Conservation (phyloP, 345 rosid genomes). For the Luvunga scandens region DNA sequence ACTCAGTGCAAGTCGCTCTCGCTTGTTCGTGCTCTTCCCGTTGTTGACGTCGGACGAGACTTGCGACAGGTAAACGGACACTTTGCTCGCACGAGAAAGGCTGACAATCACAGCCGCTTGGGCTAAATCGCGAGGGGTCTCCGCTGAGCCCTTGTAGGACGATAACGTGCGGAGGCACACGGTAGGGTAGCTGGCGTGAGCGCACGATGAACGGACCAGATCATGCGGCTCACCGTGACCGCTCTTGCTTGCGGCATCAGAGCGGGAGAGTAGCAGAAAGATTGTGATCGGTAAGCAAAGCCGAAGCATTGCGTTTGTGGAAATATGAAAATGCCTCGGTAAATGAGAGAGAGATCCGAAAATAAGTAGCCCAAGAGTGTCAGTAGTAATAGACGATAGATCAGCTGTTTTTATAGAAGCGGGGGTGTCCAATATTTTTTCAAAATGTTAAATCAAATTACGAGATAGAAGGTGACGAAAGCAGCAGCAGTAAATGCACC, state of each 20-base stretch:
- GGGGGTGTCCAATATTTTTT: neutral
- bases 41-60: constrained; percentile 7
- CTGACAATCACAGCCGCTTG: constrained; percentile 69
- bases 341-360: neutral
- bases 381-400: neutral
- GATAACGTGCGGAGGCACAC: constrained; percentile 72
- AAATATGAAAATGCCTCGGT: neutral
- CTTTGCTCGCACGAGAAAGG: constrained; percentile 43
- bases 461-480: too few relatives aligned
- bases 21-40: constrained; percentile 22
- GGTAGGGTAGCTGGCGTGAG: constrained; percentile 70
- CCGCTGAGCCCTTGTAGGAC: constrained; percentile 59
- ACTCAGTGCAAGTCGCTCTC: constrained; percentile 47
- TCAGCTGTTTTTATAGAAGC: neutral
- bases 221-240: constrained; percentile 19
- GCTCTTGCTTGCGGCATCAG: constrained; percentile 12
- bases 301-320: neutral
- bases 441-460: too few relatives aligned
- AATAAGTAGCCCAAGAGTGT: neutral
- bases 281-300: neutral
- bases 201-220: constrained; percentile 62
- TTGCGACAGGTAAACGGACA: constrained; percentile 32
- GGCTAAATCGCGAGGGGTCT: constrained; percentile 63
- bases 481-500: constrained; percentile 3
- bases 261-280: constrained; percentile 19